Percentiles rank a stretch among this genome's conserved stretches.
Evolutionary conservation across 2,329 filamentous ascomycete genomes (phyloP).

Genomic region (Phoma sp.): DNA sequence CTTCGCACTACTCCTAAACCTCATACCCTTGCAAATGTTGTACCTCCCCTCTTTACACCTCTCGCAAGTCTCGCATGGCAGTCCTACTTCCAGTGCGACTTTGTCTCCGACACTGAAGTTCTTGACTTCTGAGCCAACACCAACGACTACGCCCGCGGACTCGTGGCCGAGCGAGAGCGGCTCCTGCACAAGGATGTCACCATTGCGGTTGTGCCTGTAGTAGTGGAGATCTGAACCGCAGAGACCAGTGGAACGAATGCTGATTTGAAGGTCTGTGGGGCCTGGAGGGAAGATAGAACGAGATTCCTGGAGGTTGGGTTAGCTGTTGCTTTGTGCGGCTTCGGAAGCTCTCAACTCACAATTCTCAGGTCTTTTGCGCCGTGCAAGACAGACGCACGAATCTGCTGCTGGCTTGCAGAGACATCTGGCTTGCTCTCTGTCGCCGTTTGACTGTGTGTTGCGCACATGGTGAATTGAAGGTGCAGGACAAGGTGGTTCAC

Average conservation of each 20-base stretch:
- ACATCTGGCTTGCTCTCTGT: slow-evolving; percentile 26
- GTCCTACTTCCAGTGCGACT: slow-evolving; percentile 90
- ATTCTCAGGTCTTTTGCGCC: slow-evolving; percentile 67
- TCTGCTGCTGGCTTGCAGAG: slow-evolving; percentile 44
- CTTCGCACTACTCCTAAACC: slow-evolving; percentile 67
- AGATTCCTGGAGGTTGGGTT: slow-evolving; percentile 58
- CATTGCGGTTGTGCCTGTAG: slow-evolving; percentile 86
- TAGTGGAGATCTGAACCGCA: slow-evolving; percentile 82
- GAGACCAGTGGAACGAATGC: slow-evolving; percentile 71
- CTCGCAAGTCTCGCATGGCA: slow-evolving; percentile 74
- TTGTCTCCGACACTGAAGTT: slow-evolving; percentile 76
- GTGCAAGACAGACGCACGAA: slow-evolving; percentile 64
- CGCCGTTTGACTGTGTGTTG: slow-evolving; percentile 24
- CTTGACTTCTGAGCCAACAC: slow-evolving; percentile 70
- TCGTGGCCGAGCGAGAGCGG: slow-evolving; percentile 83
- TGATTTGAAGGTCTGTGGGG: slow-evolving; percentile 67
- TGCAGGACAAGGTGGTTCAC: background rate
- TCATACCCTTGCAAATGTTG: slow-evolving; percentile 67
- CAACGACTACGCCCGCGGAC: slow-evolving; percentile 79
- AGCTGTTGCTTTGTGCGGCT: background rate
- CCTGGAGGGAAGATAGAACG: slow-evolving; percentile 57
- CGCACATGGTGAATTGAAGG: slow-evolving; percentile 1
- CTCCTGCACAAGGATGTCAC: slow-evolving; percentile 80
- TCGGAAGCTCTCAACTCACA: slow-evolving; percentile 49
- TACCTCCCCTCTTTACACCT: slow-evolving; percentile 65